Base-by-base conservation (phyloP, 192 early-diverging fungal genomes). In the Radiomyces spectabilis region DNA sequence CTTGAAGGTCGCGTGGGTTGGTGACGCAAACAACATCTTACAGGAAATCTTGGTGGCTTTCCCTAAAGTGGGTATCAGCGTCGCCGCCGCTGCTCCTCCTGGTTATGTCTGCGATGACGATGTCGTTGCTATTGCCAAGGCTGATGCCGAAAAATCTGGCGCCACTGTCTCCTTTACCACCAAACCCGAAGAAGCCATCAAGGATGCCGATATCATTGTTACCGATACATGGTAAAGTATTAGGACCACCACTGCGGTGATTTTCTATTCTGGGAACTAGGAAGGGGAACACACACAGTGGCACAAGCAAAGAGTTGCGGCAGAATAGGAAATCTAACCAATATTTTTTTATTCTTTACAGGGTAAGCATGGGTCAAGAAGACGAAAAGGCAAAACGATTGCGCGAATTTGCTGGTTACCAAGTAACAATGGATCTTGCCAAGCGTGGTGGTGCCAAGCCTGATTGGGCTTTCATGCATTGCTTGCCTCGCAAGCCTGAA, bases 211-310 rank as follows among this genome's bases (percentile, higher is more conserved):
- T 65, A 71, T 97, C 27, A 87, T 99, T 53, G 83, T 99, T 8
- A 99, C 97, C 5, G 97, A 99, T 59, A 97, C 95, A 4, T 99
- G 97, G 96, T n/a, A n/a, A n/a, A n/a, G n/a, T n/a, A n/a, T n/a
- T n/a, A n/a, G n/a, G n/a, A n/a, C n/a, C n/a, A n/a, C n/a, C n/a
- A n/a, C n/a, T n/a, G n/a, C n/a, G n/a, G n/a, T n/a, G n/a, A n/a
- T n/a, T n/a, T n/a, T n/a, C n/a, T n/a, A n/a, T n/a, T n/a, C n/a
- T n/a, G n/a, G n/a, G n/a, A n/a, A n/a, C n/a, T n/a, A n/a, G n/a
- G n/a, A n/a, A n/a, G n/a, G n/a, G n/a, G n/a, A n/a, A n/a, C n/a
- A n/a, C n/a, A n/a, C n/a, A n/a, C n/a, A n/a, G n/a, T n/a, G n/a
- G n/a, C n/a, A n/a, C n/a, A n/a, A n/a, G n/a, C n/a, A n/a, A n/a